Evolutionary conservation across 768 basidiomycete species (phyloP), one percentile per base, ranked within the genome.

Genomic region (Paxillus ammoniavirescens): DNA sequence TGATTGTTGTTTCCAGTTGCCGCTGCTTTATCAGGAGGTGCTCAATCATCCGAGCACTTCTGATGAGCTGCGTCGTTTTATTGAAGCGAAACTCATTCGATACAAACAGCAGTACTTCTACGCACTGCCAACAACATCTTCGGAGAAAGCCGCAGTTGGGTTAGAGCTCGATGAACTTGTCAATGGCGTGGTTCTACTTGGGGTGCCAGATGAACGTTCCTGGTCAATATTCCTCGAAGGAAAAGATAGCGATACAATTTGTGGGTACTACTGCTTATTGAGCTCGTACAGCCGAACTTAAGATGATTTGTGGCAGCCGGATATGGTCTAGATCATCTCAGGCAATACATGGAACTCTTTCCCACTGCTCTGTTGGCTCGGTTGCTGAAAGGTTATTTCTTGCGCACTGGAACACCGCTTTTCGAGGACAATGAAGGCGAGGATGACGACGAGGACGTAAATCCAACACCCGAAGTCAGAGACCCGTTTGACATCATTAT

Each of bases 211-310:
- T 61, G 87, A 91, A 62, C 66, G 86, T 23, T 93, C 90, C 0
- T 99, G 97, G 96, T 76, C 72, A 26, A 67, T 89, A 4, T 83
- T 78, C 56, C 75, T 98, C 42, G 92, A 98, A 63, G 79, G 82
- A 56, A 81, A 74, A 50, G 87, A 98, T 65, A 78, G 73, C 37
- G 83, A 82, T 26, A 76, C 76, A 5, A 74, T 91, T 8, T 80
- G 93, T 92, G 63, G 63, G 82, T 68, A 23, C 21, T 33, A 18
- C 53, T 49, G 15, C 47, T 56, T n/a, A 54, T 56, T 17, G 43
- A 12, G 36, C 36, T 49, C 50, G 4, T 46, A 9, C 30, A 31
- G 35, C 23, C 9, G 40, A 40, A 18, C 47, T 59, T 13, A 53
- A 21, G 51, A 56, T 37, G 55, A 10, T 8, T 33, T 33, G 12